These are phyloP conservation scores for Teratosphaeria gauchensis DNA, from an alignment of 2,329 filamentous ascomycete genomes.

Conservation along the genomic window DNA sequence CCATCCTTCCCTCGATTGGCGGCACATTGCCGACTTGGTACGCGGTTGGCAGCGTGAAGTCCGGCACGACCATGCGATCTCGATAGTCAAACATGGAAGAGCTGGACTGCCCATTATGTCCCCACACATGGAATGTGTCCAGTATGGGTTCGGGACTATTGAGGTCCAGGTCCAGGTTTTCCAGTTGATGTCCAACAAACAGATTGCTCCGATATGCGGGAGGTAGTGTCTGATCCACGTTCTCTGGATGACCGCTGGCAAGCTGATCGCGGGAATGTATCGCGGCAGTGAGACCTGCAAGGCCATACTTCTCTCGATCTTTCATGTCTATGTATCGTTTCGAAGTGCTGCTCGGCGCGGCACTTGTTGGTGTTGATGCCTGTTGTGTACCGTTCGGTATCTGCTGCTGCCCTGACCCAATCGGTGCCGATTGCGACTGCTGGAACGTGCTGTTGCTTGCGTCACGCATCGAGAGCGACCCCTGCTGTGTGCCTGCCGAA, in stretches of 20 bases:
- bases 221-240: conserved; percentile 22
- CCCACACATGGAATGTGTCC: conserved; percentile 41
- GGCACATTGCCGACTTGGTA: conserved; percentile 60
- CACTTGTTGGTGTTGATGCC: not conserved
- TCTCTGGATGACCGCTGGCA: conserved; percentile 13
- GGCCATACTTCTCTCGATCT: conserved; percentile 50
- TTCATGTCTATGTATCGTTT: conserved; percentile 48
- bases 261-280: conserved; percentile 22
- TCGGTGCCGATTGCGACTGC: conserved; percentile 15
- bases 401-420: conserved; percentile 10
- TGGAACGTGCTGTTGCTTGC: conserved; percentile 8
- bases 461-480: conserved; percentile 19
- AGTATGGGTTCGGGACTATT: conserved; percentile 46
- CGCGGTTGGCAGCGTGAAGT: conserved; percentile 53
- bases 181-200: conserved; percentile 55
- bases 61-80: conserved; percentile 49
- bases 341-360: conserved; percentile 1
- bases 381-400: not conserved
- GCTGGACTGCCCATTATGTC: conserved; percentile 48
- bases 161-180: conserved; percentile 53
- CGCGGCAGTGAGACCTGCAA: conserved; percentile 49
- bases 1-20: conserved; percentile 37
- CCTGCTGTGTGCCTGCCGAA: conserved; percentile 14
- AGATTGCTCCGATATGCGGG: conserved; percentile 28
- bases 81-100: conserved; percentile 33